Evolutionary conservation across 2,329 filamentous ascomycete species (phyloP).

Genomic region (Basipetospora sp.): DNA sequence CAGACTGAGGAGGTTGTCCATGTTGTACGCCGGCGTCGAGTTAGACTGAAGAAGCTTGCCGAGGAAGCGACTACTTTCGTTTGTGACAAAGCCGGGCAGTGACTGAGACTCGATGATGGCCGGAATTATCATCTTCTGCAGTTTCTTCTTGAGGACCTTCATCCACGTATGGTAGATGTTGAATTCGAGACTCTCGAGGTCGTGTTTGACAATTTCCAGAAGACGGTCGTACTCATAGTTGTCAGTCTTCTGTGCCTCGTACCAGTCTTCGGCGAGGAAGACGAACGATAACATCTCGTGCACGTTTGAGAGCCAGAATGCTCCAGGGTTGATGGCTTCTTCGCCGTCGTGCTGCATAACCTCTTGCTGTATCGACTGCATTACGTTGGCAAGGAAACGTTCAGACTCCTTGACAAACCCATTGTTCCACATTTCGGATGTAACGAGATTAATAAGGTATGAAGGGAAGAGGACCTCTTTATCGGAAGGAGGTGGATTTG

Average conservation of each 20-base stretch:
- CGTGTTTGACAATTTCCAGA: constrained; percentile 96
- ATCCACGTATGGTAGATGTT: constrained; percentile 99
- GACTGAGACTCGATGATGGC: constrained; percentile 99
- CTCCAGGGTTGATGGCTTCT: constrained; percentile 88
- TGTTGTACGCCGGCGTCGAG: constrained; percentile 89
- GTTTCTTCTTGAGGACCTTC: constrained; percentile 98
- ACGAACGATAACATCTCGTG: constrained; percentile 99
- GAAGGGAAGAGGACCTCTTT: constrained; percentile 98
- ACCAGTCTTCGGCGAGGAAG: constrained; percentile 98
- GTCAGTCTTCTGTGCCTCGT: constrained; percentile 96
- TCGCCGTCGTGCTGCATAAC: constrained; percentile 98
- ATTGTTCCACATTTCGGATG: constrained; percentile 99
- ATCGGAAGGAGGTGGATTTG: constrained; percentile 80
- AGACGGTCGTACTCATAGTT: constrained; percentile 98
- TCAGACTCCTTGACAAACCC: constrained; percentile 99
- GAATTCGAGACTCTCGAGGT: constrained; percentile 94
- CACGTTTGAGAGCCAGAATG: constrained; percentile 98
- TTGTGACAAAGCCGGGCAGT: constrained; percentile 93
- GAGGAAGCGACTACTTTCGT: constrained; percentile 94
- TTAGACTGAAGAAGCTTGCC: constrained; percentile 89
- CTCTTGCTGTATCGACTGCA: constrained; percentile 98
- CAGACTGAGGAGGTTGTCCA: constrained; percentile 93
- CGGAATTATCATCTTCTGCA: constrained; percentile 98
- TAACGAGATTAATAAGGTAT: constrained; percentile 96
- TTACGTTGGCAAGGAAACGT: constrained; percentile 94